Evolutionary conservation across 306 rosid species (phyloP).

Genomic region (Carpinus viminea): DNA sequence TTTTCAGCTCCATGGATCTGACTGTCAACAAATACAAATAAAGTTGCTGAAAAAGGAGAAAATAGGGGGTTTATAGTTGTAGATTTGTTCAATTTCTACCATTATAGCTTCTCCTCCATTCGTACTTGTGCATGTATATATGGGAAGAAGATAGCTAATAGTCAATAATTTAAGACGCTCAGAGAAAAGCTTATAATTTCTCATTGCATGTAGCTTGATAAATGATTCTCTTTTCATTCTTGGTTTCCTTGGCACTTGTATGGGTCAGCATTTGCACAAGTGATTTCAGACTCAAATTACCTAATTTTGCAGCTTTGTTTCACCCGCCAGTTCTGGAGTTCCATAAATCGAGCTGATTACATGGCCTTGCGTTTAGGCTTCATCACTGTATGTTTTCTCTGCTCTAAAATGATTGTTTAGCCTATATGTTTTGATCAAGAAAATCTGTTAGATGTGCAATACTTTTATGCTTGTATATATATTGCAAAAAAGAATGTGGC

Average conservation of each 20-base stretch:
- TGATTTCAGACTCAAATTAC: constrained; percentile 13
- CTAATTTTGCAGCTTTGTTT: constrained; percentile 77
- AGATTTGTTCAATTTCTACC: not conserved
- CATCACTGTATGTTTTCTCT: constrained; percentile 55
- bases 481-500: constrained; percentile 16
- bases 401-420: constrained; percentile 14
- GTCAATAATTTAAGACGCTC: not conserved
- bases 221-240: constrained; percentile 7
- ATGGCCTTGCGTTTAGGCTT: constrained; percentile 94
- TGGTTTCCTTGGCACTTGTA: not conserved
- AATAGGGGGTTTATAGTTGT: not conserved
- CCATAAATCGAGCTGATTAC: constrained; percentile 76
- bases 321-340: constrained; percentile 95
- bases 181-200: not conserved
- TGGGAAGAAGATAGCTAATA: not conserved
- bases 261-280: constrained; percentile 4
- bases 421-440: not conserved
- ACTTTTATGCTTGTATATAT: not conserved
- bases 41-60: not conserved
- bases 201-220: not conserved
- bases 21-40: not conserved
- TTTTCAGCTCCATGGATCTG: constrained; percentile 6
- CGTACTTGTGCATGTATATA: no score
- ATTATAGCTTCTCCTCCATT: not conserved
- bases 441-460: constrained; percentile 9